Percentiles rank a stretch among this genome's conserved stretches.
These are phyloP conservation scores for Tilletia horrida DNA, from an alignment of 1,284 basidiomycete species.

Conservation along the genomic window DNA sequence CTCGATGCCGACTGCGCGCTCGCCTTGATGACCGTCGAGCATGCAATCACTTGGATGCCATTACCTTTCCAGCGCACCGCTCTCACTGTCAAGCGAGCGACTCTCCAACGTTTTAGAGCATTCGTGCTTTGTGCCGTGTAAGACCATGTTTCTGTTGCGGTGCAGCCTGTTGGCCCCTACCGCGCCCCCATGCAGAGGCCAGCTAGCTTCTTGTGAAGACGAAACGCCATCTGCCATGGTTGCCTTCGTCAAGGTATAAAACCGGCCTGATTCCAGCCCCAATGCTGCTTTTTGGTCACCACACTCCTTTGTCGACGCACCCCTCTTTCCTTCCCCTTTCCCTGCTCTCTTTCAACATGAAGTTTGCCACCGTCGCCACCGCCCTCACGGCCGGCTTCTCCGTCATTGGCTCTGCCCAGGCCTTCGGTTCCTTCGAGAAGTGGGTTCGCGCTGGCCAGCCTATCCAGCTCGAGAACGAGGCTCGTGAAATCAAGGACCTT, in stretches of 20 bases:
- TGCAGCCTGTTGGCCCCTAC: no score
- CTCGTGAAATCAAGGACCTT: conserved; percentile 29
- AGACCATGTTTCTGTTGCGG: no score
- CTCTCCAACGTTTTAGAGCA: no score
- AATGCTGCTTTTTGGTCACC: not conserved
- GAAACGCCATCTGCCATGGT: not conserved
- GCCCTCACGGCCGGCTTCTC: conserved; percentile 20
- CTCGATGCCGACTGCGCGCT: no score
- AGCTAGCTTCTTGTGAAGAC: no score
- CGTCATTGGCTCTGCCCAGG: conserved; percentile 26
- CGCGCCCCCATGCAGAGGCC: no score
- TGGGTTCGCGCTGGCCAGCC: conserved; percentile 27
- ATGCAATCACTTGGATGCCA: no score
- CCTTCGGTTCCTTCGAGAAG: conserved; percentile 31
- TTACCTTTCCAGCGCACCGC: no score
- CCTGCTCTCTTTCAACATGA: conserved; percentile 23
- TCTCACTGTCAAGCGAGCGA: no score
- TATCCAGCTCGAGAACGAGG: conserved; percentile 28
- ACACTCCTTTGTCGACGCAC: not conserved
- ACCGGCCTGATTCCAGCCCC: not conserved
- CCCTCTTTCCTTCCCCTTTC: conserved; percentile 17
- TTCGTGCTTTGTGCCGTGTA: no score
- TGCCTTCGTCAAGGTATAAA: not conserved
- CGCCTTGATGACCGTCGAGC: no score
- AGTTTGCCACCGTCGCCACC: conserved; percentile 20